These are phyloP conservation scores for Priceomyces melissophilus DNA, from an alignment of 805 yeast genomes.

Conservation along the genomic window DNA sequence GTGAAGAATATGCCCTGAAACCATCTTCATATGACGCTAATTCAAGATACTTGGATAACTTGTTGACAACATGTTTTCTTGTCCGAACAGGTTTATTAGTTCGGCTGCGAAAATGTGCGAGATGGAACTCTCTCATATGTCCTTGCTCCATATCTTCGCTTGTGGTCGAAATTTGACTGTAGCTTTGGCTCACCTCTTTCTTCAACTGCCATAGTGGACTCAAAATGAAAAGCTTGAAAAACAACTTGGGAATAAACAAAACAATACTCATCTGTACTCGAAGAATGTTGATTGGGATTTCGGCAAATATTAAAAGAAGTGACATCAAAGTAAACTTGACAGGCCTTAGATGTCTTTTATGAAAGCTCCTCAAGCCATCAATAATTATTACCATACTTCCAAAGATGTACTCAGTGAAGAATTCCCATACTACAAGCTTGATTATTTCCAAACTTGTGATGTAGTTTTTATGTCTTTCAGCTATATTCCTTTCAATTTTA, in stretches of 20 bases:
- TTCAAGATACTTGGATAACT: slow-evolving; percentile 7
- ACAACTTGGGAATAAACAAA: slow-evolving; percentile 19
- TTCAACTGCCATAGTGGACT: slow-evolving; percentile 11
- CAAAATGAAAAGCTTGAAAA: slow-evolving; percentile 13
- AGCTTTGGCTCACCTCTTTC: not conserved
- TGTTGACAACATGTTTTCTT: slow-evolving; percentile 6
- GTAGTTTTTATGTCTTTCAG: no score
- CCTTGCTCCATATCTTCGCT: not conserved
- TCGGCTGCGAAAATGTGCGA: not conserved
- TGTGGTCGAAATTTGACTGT: not conserved
- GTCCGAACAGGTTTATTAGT: not conserved
- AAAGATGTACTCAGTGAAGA: slow-evolving; percentile 9
- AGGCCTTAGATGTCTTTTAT: slow-evolving; percentile 9
- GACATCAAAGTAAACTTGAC: slow-evolving; percentile 6
- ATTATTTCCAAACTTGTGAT: slow-evolving; percentile 2
- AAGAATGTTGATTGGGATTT: slow-evolving; percentile 16
- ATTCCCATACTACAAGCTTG: slow-evolving; percentile 14
- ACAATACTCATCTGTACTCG: slow-evolving; percentile 11
- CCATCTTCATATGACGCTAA: not conserved
- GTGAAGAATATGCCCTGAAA: no score
- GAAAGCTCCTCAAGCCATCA: slow-evolving; percentile 1
- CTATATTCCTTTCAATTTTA: no score
- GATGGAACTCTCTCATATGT: not conserved
- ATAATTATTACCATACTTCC: slow-evolving; percentile 4
- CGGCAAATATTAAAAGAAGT: slow-evolving; percentile 7